These are phyloP conservation scores for Linnemannia elongata DNA, from an alignment of 192 early-diverging fungal genomes.

Conservation along the genomic window DNA sequence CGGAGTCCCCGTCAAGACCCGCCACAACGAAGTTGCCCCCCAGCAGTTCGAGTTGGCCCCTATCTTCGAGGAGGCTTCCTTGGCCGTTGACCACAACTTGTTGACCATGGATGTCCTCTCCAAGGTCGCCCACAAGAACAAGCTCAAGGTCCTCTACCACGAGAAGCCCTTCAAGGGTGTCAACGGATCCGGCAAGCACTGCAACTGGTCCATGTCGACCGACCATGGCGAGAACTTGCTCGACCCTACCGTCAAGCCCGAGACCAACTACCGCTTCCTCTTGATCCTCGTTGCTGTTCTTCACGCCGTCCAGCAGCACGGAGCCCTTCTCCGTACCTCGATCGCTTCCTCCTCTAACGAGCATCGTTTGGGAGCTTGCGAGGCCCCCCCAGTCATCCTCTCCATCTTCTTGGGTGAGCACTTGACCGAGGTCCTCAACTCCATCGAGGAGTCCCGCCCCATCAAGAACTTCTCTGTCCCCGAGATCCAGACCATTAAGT, in stretches of 20 bases:
- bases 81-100: slow-evolving; percentile 99
- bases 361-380: slow-evolving; percentile 98
- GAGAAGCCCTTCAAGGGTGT: slow-evolving; percentile 99
- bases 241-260: slow-evolving; percentile 94
- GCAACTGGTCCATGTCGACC: slow-evolving; percentile 97
- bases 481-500: slow-evolving; percentile 91
- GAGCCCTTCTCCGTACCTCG: slow-evolving; percentile 89
- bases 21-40: slow-evolving; percentile 99
- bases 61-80: slow-evolving; percentile 96
- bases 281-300: slow-evolving; percentile 94
- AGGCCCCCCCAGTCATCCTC: slow-evolving; percentile 98
- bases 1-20: slow-evolving; percentile 98
- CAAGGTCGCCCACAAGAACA: slow-evolving; percentile 97
- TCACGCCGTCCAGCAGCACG: slow-evolving; percentile 93
- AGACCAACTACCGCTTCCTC: slow-evolving; percentile 99
- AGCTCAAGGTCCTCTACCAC: slow-evolving; percentile 97
- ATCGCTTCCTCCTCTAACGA: slow-evolving; percentile 97
- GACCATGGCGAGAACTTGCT: slow-evolving; percentile 97
- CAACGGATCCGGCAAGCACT: slow-evolving; percentile 99
- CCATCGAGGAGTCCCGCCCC: slow-evolving; percentile 90
- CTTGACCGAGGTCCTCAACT: slow-evolving; percentile 93
- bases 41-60: slow-evolving; percentile 98
- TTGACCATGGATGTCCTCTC: slow-evolving; percentile 97
- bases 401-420: slow-evolving; percentile 99
- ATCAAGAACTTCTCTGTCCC: slow-evolving; percentile 90